These are phyloP conservation scores for Trichoderma hamatum DNA, from an alignment of 2,329 filamentous ascomycete genomes.

Conservation along the genomic window DNA sequence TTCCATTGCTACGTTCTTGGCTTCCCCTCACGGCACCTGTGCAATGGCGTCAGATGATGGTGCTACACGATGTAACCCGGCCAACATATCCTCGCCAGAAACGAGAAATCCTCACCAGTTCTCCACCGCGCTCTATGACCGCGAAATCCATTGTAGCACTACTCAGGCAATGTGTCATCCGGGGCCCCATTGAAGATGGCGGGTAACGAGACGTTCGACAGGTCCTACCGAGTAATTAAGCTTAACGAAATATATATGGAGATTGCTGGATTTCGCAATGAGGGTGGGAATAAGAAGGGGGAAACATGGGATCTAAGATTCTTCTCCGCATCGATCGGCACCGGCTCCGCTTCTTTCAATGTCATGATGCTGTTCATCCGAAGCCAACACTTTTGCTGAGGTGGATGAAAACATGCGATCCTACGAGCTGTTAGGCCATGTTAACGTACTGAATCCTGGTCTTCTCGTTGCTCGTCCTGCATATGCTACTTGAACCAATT, in stretches of 20 bases:
- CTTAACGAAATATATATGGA: constrained; percentile 19
- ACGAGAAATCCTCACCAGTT: background rate
- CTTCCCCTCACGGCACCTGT: constrained; percentile 14
- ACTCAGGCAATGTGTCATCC: background rate
- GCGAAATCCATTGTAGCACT: background rate
- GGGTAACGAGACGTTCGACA: background rate
- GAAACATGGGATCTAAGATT: background rate
- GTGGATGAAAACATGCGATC: background rate
- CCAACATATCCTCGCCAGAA: background rate
- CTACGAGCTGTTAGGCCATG: background rate
- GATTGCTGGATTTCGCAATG: background rate
- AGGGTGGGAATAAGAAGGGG: background rate
- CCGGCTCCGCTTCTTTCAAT: constrained; percentile 5
- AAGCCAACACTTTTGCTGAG: background rate
- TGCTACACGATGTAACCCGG: constrained; percentile 22
- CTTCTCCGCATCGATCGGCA: constrained; percentile 27
- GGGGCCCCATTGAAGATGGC: background rate
- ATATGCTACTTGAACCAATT: background rate
- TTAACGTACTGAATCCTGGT: background rate
- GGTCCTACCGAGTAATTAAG: background rate
- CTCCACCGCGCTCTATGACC: background rate
- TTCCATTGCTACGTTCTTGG: background rate
- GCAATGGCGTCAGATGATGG: constrained; percentile 25
- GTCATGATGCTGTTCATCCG: background rate
- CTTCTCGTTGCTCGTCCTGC: background rate